Base-by-base conservation (phyloP, 495 filamentous ascomycete genomes). In the Neurospora hispaniola region DNA sequence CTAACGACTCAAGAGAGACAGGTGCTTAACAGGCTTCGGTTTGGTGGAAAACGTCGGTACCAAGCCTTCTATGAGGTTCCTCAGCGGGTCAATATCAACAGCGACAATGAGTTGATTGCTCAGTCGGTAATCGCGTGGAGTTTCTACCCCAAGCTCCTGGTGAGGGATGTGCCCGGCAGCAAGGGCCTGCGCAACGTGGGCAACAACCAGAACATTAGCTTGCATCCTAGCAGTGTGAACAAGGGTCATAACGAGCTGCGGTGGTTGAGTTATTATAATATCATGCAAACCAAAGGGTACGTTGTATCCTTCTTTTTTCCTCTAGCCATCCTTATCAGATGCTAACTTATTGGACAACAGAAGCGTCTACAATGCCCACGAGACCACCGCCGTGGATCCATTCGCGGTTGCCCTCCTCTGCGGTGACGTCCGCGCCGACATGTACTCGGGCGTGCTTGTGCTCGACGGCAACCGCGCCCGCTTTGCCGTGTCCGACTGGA, bases 81-180 rank as follows among this genome's bases (percentile, higher is more conserved):
- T 0, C 88, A 90, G 69, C 82, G 88, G 27, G 90, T 92, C 72
- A 89, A 94, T 74, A 77, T 82, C 42, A 92, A 94, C 79, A 92
- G 90, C 78, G 84, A 87, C 48, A 96, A 96, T 73, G 94, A 98
- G 71, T 73, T 87, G 0, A 86, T 97, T 31, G 82, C 92, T 14
- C 89, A 89, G 75, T 91, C 93, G 0, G 92, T 96, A 43, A 90
- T 97, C 71, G 92, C 94, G 0, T 95, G 91, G 88, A 92, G 92
- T 69, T 97, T 99, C 84, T 97, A 99, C 76, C 96, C 96, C 3
- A 98, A 97, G 76, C 88, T 99, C 2, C 84, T 98, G 10, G 88
- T 89, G 10, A 89, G 90, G 70, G 94, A 98, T 62, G 54, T 71
- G 2, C 74, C 78, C 0, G 80, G 80, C 31, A 93, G 93, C 44